These are phyloP conservation scores for Pichia deserticola DNA, from an alignment of 805 yeast genomes.

Conservation along the genomic window DNA sequence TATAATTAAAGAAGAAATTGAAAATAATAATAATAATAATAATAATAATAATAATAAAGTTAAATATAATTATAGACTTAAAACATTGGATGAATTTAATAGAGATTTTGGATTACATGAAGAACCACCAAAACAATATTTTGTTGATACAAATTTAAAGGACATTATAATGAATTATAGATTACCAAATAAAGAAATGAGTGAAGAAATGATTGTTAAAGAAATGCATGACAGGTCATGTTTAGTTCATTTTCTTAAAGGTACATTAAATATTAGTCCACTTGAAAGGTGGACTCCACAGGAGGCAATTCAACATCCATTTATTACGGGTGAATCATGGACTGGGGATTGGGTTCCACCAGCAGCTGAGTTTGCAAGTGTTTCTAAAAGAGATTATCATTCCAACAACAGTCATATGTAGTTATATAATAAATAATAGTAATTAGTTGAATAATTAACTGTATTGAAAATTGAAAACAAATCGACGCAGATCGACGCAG, in stretches of 20 bases:
- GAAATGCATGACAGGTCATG: constrained; percentile 69
- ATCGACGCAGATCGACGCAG: too few species aligned
- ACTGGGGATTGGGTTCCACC: constrained; percentile 50
- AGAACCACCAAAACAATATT: constrained; percentile 79
- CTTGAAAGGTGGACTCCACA: constrained; percentile 95
- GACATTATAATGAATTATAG: constrained; percentile 77
- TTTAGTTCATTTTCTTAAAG: constrained; percentile 69
- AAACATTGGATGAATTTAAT: constrained; percentile 39
- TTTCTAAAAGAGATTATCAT: not conserved
- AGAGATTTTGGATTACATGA: constrained; percentile 53
- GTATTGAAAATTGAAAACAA: too few species aligned
- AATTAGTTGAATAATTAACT: too few species aligned
- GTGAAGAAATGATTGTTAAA: constrained; percentile 46
- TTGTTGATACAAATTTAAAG: constrained; percentile 51
- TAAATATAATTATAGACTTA: constrained; percentile 31
- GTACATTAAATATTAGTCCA: constrained; percentile 79
- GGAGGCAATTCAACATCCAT: constrained; percentile 89
- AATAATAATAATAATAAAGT: not conserved
- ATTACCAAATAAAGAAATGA: constrained; percentile 52
- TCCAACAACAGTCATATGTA: not conserved
- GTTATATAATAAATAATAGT: too few species aligned
- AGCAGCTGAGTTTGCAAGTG: constrained; percentile 3
- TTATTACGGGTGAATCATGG: constrained; percentile 58
- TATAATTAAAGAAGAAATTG: constrained; percentile 27
- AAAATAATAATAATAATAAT: constrained; percentile 16